Evolutionary conservation across 2,329 filamentous ascomycete genomes (phyloP).

Genomic region (Aspergillus ibericus): DNA sequence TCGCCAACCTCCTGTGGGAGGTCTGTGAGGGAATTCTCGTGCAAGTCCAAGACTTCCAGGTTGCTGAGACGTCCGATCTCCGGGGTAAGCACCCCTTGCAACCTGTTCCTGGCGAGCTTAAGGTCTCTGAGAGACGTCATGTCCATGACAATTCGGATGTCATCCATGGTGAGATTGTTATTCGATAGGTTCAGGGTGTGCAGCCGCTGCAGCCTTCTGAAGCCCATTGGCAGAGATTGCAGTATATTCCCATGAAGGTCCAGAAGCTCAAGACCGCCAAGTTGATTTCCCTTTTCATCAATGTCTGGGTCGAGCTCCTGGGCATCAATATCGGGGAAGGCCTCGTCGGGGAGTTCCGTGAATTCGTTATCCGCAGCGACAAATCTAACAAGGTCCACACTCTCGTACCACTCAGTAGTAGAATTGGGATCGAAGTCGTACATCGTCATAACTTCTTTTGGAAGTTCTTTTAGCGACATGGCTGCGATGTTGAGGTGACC

Average conservation of each 20-base stretch:
- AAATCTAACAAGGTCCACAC: constrained; percentile 80
- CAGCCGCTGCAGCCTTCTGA: constrained; percentile 70
- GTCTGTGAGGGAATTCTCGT: constrained; percentile 72
- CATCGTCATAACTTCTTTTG: constrained; percentile 82
- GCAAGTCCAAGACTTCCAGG: constrained; percentile 78
- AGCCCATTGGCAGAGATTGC: constrained; percentile 68
- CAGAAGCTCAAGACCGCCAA: constrained; percentile 75
- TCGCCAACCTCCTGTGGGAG: constrained; percentile 68
- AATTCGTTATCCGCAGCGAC: constrained; percentile 90
- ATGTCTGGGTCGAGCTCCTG: constrained; percentile 62
- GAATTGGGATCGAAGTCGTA: constrained; percentile 73
- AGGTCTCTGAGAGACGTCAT: constrained; percentile 74
- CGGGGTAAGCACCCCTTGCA: constrained; percentile 67
- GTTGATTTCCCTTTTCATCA: constrained; percentile 70
- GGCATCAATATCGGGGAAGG: constrained; percentile 72
- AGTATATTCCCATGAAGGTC: constrained; percentile 86
- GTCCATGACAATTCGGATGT: constrained; percentile 71
- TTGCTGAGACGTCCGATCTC: constrained; percentile 64
- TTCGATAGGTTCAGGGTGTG: constrained; percentile 82
- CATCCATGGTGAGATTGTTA: constrained; percentile 73
- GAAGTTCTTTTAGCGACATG: constrained; percentile 75
- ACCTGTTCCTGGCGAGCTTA: constrained; percentile 74
- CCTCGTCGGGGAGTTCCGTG: constrained; percentile 66
- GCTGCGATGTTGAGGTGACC: constrained; percentile 87
- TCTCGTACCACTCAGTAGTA: constrained; percentile 79